These are phyloP conservation scores for Fusarium continuum DNA, from an alignment of 2,329 filamentous ascomycete species.

Conservation along the genomic window DNA sequence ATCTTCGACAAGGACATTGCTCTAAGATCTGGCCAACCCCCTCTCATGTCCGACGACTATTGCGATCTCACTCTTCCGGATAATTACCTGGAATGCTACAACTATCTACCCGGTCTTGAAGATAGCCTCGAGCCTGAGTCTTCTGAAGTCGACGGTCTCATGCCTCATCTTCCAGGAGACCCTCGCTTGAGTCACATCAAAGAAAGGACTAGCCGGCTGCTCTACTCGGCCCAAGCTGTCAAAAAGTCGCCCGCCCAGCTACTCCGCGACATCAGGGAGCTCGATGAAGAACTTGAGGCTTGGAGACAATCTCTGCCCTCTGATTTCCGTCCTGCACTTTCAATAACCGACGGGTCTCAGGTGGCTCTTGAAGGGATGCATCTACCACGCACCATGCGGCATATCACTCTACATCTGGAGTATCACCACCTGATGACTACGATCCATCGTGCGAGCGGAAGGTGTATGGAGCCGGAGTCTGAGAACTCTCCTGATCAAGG, in stretches of 20 bases:
- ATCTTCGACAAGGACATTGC: slow-evolving; percentile 65
- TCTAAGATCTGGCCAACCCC: slow-evolving; percentile 62
- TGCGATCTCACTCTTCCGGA: slow-evolving; percentile 43
- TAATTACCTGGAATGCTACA: slow-evolving; percentile 41
- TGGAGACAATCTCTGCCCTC: slow-evolving; percentile 62
- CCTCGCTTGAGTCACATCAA: slow-evolving; percentile 61
- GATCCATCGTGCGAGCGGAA: slow-evolving; percentile 64
- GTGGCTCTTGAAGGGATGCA: slow-evolving; percentile 42
- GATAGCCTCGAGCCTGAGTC: background rate
- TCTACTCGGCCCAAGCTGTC: slow-evolving; percentile 60
- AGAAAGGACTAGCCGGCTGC: slow-evolving; percentile 55
- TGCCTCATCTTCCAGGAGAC: slow-evolving; percentile 56
- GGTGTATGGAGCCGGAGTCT: slow-evolving; percentile 49
- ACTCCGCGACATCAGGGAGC: slow-evolving; percentile 62
- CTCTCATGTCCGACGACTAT: slow-evolving; percentile 55
- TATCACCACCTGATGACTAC: slow-evolving; percentile 65
- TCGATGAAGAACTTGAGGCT: slow-evolving; percentile 64
- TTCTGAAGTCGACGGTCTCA: slow-evolving; percentile 1
- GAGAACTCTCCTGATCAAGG: slow-evolving; percentile 22
- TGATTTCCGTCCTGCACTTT: slow-evolving; percentile 57
- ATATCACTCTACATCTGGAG: slow-evolving; percentile 60
- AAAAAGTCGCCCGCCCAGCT: slow-evolving; percentile 64
- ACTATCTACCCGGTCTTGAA: slow-evolving; percentile 6
- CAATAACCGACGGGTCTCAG: slow-evolving; percentile 44
- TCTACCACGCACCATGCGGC: slow-evolving; percentile 54